Conservation (phyloP, 2,329 filamentous ascomycete genomes). For the Fusarium gaditjirri region DNA sequence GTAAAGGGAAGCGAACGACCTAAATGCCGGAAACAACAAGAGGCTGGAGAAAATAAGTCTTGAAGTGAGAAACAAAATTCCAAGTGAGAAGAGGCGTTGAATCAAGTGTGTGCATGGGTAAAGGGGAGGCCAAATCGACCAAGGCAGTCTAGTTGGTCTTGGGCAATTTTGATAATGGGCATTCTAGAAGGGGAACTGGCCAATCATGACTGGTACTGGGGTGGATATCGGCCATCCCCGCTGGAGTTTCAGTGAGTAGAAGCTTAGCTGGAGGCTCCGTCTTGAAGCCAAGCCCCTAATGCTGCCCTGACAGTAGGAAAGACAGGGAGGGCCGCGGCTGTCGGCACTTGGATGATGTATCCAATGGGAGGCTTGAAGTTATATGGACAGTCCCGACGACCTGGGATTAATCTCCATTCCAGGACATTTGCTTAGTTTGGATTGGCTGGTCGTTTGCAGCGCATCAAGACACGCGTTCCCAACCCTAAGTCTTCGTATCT, state of each 20-base stretch:
- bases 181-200: constrained; percentile 27
- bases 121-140: constrained; percentile 19
- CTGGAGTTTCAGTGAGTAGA: constrained; percentile 19
- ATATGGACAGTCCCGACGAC: constrained; percentile 5
- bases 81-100: constrained; percentile 13
- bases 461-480: neutral
- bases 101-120: constrained; percentile 24
- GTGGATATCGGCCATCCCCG: neutral
- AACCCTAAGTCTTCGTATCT: neutral
- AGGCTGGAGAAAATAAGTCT: neutral
- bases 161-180: constrained; percentile 6
- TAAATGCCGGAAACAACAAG: neutral
- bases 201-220: neutral
- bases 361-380: constrained; percentile 13
- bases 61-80: constrained; percentile 27
- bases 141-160: constrained; percentile 1
- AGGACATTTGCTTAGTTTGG: constrained; percentile 18
- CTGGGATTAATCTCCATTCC: constrained; percentile 33
- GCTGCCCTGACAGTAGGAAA: constrained; percentile 11
- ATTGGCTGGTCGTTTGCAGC: constrained; percentile 18
- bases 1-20: neutral
- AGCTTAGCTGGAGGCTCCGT: constrained; percentile 29
- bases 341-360: constrained; percentile 4
- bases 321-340: constrained; percentile 4
- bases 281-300: constrained; percentile 15